Evolutionary conservation across 495 filamentous ascomycete species (phyloP).

Genomic region (Alectoria sarmentosa): DNA sequence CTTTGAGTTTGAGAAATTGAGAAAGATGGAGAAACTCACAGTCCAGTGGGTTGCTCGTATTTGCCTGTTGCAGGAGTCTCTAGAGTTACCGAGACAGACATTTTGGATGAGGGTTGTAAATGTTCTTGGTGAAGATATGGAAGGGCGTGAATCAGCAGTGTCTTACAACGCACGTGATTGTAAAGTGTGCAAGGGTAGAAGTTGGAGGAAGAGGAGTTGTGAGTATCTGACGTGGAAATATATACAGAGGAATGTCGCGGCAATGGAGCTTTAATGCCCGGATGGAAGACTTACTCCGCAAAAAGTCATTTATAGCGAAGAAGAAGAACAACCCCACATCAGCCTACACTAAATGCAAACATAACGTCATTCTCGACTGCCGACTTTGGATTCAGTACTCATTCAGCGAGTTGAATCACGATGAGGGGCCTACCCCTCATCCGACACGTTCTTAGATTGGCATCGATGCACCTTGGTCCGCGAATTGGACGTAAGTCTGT

Average conservation of each 20-base stretch:
- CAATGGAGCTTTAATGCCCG: no score
- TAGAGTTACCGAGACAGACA: slow-evolving; percentile 49
- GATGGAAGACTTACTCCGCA: no score
- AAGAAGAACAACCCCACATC: no score
- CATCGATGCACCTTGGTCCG: slow-evolving; percentile 1
- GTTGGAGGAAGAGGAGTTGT: background rate
- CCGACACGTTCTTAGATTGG: background rate
- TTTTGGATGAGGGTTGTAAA: slow-evolving; percentile 26
- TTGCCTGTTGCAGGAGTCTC: slow-evolving; percentile 64
- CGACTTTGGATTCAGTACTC: background rate
- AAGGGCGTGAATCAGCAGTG: no score
- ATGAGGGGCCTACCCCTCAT: slow-evolving; percentile 14
- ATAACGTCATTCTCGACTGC: background rate
- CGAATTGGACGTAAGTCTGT: background rate
- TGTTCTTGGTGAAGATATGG: background rate
- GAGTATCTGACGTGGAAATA: no score
- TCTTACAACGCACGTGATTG: no score
- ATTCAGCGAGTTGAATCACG: background rate
- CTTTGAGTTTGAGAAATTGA: background rate
- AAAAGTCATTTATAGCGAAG: no score
- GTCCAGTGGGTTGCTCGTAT: slow-evolving; percentile 77
- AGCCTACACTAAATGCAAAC: background rate
- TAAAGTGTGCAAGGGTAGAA: background rate
- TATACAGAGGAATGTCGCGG: background rate
- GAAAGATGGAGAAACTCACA: slow-evolving; percentile 52